A percentile compares a stretch with the other conserved stretches of the same genome.
phyloP scores from a whole-genome alignment of 345 rosid genomes.

The Linum lewisii region DNA sequence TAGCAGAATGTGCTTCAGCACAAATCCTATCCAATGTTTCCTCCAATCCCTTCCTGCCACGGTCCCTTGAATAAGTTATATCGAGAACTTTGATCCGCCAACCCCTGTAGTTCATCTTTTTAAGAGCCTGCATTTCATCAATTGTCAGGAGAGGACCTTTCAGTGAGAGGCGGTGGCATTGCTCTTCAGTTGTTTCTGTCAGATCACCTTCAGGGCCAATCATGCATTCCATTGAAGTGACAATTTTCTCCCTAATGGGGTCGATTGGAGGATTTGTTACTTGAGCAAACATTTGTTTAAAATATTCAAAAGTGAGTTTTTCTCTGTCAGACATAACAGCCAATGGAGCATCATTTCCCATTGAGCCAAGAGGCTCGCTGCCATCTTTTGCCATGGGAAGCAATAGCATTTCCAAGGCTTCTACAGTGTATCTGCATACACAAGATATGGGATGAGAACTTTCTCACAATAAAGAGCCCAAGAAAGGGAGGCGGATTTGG shows the following conservation, averaged over 20 bases:
- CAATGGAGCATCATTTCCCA: slow-evolving; percentile 98
- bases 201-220: slow-evolving; percentile 99
- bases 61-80: slow-evolving; percentile 66
- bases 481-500: not conserved
- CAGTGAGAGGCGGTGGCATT: slow-evolving; percentile 88
- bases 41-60: slow-evolving; percentile 86
- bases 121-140: slow-evolving; percentile 76
- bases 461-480: slow-evolving; percentile 1
- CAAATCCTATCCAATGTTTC: slow-evolving; percentile 83
- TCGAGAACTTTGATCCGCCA: slow-evolving; percentile 88
- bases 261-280: slow-evolving; percentile 99
- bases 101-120: slow-evolving; percentile 84
- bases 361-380: slow-evolving; percentile 94
- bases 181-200: slow-evolving; percentile 95
- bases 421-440: slow-evolving; percentile 74
- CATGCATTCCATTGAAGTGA: slow-evolving; percentile 99
- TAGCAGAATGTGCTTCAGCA: slow-evolving; percentile 79
- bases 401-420: slow-evolving; percentile 93
- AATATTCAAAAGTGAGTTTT: slow-evolving; percentile 84
- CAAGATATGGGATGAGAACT: not conserved
- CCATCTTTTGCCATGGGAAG: slow-evolving; percentile 99
- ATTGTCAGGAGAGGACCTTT: slow-evolving; percentile 78
- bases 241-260: slow-evolving; percentile 97
- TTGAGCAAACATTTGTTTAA: slow-evolving; percentile 99
- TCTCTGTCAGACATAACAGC: slow-evolving; percentile 96